Conservation (phyloP, 306 rosid species). For the Lupinus albus region DNA sequence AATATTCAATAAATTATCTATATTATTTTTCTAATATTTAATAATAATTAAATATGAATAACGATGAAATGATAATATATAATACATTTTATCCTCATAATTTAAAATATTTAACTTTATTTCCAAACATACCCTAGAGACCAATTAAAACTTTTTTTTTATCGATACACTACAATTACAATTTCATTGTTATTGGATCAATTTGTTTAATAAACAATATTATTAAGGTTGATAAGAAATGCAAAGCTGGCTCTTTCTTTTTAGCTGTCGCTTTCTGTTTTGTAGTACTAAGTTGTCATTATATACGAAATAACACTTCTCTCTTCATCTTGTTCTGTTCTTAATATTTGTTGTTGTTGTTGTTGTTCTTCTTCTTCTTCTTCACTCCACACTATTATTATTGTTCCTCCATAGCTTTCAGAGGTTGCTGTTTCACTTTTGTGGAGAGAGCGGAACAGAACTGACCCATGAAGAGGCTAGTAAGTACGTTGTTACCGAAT, state of each 20-base stretch:
- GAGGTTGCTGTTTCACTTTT: conserved; percentile 12
- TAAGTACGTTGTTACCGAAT: conserved; percentile 49
- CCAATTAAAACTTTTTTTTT: no score
- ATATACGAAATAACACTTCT: conserved; percentile 27
- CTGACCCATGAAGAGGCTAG: conserved; percentile 51
- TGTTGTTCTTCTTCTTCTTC: background rate
- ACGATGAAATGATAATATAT: no score
- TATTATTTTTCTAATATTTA: no score
- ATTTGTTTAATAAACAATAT: no score
- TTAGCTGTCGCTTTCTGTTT: conserved; percentile 41
- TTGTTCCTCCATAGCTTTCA: conserved; percentile 27
- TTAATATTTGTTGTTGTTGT: no score
- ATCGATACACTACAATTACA: no score
- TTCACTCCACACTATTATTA: background rate
- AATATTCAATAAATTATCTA: no score
- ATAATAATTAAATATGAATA: no score
- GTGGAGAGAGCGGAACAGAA: conserved; percentile 1
- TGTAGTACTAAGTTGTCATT: conserved; percentile 36
- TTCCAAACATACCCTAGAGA: no score
- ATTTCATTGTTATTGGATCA: no score
- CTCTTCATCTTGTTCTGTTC: background rate
- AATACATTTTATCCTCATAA: no score
- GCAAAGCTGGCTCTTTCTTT: conserved; percentile 40
- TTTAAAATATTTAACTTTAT: no score
- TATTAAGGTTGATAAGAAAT: background rate